Conservation (phyloP, 345 rosid species). For the Camelina hispida region DNA sequence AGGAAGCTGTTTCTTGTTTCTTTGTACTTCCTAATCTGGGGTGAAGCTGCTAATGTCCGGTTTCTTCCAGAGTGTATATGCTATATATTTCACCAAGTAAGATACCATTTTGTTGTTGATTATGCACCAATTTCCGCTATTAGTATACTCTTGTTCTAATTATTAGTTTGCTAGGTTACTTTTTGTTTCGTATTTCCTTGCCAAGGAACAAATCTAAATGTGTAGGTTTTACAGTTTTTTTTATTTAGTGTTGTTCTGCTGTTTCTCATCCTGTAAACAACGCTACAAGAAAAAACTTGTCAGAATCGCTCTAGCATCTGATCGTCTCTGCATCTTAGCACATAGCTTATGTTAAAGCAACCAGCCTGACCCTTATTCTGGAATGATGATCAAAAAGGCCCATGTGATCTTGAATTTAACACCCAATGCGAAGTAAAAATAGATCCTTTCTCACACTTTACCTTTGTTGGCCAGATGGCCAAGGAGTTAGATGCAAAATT, state of each 20-base stretch:
- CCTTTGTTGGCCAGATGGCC: conserved; percentile 78
- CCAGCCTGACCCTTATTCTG: conserved; percentile 15
- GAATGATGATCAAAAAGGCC: conserved; percentile 17
- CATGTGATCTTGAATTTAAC: not conserved
- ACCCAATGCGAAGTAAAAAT: conserved; percentile 12
- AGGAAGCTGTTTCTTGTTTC: conserved; percentile 93
- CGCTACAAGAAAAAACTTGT: conserved; percentile 18
- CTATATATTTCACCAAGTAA: conserved; percentile 95
- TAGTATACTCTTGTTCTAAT: conserved; percentile 5
- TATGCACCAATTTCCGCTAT: conserved; percentile 19
- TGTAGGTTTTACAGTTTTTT: conserved; percentile 13
- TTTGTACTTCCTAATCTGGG: conserved; percentile 94
- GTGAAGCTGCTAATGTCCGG: conserved; percentile 99
- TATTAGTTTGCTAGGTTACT: not conserved
- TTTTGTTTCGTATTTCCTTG: not conserved
- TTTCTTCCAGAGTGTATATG: conserved; percentile 98
- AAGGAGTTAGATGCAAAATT: conserved; percentile 87
- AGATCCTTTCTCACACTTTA: conserved; percentile 20
- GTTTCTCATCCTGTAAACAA: conserved; percentile 19
- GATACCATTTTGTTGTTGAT: conserved; percentile 38
- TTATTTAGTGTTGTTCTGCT: conserved; percentile 26
- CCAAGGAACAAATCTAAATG: conserved; percentile 13
- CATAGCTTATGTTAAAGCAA: conserved; percentile 27
- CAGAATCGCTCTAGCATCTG: conserved; percentile 19
- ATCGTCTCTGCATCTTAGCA: conserved; percentile 20